Evolutionary conservation across 768 basidiomycete genomes (phyloP), one percentile per base, ranked within the genome.

Genomic region (Leccinum uliginosum): DNA sequence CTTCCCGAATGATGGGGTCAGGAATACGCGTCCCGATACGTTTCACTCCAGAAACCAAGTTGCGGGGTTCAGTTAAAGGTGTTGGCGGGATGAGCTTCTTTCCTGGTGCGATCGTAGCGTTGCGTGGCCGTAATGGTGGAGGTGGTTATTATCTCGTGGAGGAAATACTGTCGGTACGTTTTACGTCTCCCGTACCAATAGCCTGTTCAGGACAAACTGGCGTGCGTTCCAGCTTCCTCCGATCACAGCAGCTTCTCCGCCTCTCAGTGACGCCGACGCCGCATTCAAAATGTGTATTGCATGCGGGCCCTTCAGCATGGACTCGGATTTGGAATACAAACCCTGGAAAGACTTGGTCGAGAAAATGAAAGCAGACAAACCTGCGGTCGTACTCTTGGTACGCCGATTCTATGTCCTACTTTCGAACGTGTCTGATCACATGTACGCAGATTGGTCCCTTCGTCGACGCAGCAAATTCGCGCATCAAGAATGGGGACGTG

Each of bases 91-190:
- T 87, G 10, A 86, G 90, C 1, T 67, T 98, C 43, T 98, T 95
- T 67, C 93, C 94, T 5, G 97, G 97, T 4, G 86, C 86, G 27
- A 83, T 98, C 51, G 87, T 87, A 2, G 93, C 88, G 0, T 66
- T 98, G 30, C 90, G 84, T 59, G 97, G 97, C 0, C 83, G 81
- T 68, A 98, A 98, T 70, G 93, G 94, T 1, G 91, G 93, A 2
- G 94, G 91, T 6, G 89, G 85, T 3, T 85, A 85, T 75, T 98
- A 98, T 73, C 89, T 27, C 9, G 35, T 0, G 35, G 35, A 38
- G 1, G 35, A 38, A 9, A 1, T 38, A 38, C 17, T 38, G 17
- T 38, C 35, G 35, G 35, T 38, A 38, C 6, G 35, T 38, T 38
- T 14, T 45, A 5, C 9, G 32, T 6, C 24, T 3, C 17, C 14